phyloP scores from a whole-genome alignment of 75 land plant genomes.

The Sequoiadendron giganteum region DNA sequence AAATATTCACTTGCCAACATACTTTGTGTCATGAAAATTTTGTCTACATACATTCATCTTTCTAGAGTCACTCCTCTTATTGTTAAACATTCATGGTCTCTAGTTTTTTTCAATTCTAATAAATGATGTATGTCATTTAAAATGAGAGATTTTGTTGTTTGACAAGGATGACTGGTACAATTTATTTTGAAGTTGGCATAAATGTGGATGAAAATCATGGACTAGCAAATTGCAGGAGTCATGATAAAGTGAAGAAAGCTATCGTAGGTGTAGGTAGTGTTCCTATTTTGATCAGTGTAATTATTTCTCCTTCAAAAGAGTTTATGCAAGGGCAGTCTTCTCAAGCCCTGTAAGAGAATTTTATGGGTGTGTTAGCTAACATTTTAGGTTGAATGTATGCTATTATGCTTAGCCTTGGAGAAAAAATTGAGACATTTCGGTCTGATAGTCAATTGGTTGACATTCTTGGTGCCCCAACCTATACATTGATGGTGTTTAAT shows the following conservation, averaged over 20 bases:
- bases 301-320: constrained; percentile 88
- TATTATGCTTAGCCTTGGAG: constrained; percentile 69
- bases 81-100: no score
- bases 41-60: no score
- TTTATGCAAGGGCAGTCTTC: constrained; percentile 74
- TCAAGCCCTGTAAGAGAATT: constrained; percentile 67
- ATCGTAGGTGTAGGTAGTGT: constrained; percentile 57
- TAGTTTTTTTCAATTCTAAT: no score
- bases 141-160: no score
- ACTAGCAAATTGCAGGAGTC: no score
- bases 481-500: constrained; percentile 75
- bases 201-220: no score
- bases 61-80: no score
- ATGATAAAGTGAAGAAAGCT: constrained; percentile 64
- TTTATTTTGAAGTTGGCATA: no score
- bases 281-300: constrained; percentile 59
- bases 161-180: no score
- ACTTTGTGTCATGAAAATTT: no score
- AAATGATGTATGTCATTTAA: no score
- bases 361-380: constrained; percentile 71
- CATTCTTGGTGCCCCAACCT: constrained; percentile 79
- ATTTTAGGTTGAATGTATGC: constrained; percentile 76
- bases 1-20: no score
- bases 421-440: constrained; percentile 38
- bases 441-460: constrained; percentile 68